Percentiles rank a stretch among this genome's conserved stretches.
Conservation (phyloP, 1,284 basidiomycete species). For the Sanghuangporus baumii region DNA sequence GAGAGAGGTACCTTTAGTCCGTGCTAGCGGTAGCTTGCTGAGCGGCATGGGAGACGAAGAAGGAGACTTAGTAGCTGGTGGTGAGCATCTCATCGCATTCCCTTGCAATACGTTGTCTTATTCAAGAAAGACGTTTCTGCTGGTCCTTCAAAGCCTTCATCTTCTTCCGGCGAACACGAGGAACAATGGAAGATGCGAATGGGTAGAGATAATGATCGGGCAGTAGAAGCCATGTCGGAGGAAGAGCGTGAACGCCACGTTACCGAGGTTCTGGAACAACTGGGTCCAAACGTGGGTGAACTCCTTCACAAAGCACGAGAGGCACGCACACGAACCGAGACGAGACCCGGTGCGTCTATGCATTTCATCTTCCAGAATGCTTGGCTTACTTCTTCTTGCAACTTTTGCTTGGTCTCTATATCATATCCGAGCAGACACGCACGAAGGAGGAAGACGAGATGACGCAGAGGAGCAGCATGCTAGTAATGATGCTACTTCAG, state of each 20-base stretch:
- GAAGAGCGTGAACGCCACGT: conserved; percentile 36
- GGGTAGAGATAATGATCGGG: conserved; percentile 10
- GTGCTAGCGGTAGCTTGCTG: not conserved
- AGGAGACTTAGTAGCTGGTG: not conserved
- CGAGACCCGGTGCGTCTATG: not conserved
- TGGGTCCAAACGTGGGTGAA: conserved; percentile 33
- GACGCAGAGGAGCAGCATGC: not conserved
- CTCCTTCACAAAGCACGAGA: conserved; percentile 32
- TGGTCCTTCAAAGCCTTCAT: not conserved
- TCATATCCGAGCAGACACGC: not conserved
- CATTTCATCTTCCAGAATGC: not conserved
- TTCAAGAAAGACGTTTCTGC: not conserved
- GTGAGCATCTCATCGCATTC: not conserved
- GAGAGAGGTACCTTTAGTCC: conserved; percentile 19
- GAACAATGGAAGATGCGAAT: conserved; percentile 19
- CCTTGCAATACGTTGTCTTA: not conserved
- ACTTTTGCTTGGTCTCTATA: not conserved
- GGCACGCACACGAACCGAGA: conserved; percentile 16
- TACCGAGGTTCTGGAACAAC: conserved; percentile 34
- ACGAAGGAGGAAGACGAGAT: not conserved
- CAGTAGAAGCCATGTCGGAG: conserved; percentile 32
- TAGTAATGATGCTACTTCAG: not conserved
- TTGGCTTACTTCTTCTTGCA: not conserved
- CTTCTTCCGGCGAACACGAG: not conserved
- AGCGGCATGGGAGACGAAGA: not conserved